Conservation (phyloP, 2,329 filamentous ascomycete species). For the Colletotrichum gloeosporioides region DNA sequence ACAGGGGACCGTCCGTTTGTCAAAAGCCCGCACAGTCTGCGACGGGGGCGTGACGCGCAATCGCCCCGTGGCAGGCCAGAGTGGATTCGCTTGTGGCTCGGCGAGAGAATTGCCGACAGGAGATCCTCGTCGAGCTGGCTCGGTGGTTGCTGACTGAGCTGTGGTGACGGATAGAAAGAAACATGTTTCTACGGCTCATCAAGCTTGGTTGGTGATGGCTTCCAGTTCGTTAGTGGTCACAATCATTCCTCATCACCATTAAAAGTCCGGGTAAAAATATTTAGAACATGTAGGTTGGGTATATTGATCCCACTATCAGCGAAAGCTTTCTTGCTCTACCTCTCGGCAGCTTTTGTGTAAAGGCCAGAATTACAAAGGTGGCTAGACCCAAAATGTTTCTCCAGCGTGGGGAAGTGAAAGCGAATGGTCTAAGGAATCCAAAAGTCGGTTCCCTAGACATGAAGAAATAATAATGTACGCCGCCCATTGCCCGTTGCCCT, state of each 20-base stretch:
- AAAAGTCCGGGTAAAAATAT: background rate
- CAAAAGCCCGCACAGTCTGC: background rate
- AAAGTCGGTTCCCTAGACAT: background rate
- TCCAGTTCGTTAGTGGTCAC: background rate
- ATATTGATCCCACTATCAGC: constrained; percentile 1
- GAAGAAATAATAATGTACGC: background rate
- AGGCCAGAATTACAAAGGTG: background rate
- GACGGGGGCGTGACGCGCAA: background rate
- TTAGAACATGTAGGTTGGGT: background rate
- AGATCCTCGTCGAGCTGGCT: background rate
- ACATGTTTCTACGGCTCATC: background rate
- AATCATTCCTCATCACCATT: background rate
- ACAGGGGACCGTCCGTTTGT: background rate
- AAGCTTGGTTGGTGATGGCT: background rate
- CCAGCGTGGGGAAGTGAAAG: background rate
- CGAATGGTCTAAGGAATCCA: background rate
- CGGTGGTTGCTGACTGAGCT: background rate
- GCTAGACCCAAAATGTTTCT: background rate
- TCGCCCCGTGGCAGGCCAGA: background rate
- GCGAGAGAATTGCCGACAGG: background rate
- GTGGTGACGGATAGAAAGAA: background rate
- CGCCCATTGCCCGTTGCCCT: constrained; percentile 3
- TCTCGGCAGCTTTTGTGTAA: background rate
- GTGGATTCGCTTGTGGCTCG: background rate
- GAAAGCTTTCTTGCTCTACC: background rate